Evolutionary conservation across 1,284 basidiomycete genomes (phyloP), one percentile per base, ranked within the genome.

Genomic region (Moesziomyces parantarcticus): DNA sequence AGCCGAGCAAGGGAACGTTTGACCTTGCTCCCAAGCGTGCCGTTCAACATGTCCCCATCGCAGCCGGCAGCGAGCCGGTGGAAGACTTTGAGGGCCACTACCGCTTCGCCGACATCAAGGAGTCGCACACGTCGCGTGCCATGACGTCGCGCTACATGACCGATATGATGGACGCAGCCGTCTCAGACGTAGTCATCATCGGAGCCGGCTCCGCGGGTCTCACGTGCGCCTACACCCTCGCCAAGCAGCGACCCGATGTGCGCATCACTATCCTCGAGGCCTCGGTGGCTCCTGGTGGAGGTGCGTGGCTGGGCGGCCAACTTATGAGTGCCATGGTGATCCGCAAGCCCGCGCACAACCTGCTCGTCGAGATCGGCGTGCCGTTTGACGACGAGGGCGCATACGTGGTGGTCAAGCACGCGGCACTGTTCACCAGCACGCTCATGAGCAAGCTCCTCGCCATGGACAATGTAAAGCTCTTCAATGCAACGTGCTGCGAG

Each of bases 291-390:
- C 92, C 92, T n/a, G 90, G 91, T 49, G 80, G 80, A 18, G 80
- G 80, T 21, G 78, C 78, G 5, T 81, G 79, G 79, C 64, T 79
- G 42, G 77, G 91, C 39, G 92, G 92, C 1, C 92, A 93, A 84
- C 86, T 93, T 52, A 92, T 93, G 91, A 89, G 89, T 2, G 89
- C 91, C 0, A 93, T 93, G 92, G 91, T 93, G 48, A 89, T 93
- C 57, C 89, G 91, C 66, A 93, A 93, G 85, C 92, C 81, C 0
- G 92, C 91, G 0, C 89, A 93, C 81, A 85, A 86, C 53, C 91
- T 93, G 86, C 87, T 93, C 48, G 85, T 86, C 22, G 90, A 92
- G 83, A 82, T 93, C 50, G 91, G 89, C 26, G 89, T 93, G 20
- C 88, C 90, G 0, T 93, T 89, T 82, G 92, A 93, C 70, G 92